These are phyloP conservation scores for Papiliotrema fonsecae DNA, from an alignment of 1,284 basidiomycete species.

Conservation along the genomic window DNA sequence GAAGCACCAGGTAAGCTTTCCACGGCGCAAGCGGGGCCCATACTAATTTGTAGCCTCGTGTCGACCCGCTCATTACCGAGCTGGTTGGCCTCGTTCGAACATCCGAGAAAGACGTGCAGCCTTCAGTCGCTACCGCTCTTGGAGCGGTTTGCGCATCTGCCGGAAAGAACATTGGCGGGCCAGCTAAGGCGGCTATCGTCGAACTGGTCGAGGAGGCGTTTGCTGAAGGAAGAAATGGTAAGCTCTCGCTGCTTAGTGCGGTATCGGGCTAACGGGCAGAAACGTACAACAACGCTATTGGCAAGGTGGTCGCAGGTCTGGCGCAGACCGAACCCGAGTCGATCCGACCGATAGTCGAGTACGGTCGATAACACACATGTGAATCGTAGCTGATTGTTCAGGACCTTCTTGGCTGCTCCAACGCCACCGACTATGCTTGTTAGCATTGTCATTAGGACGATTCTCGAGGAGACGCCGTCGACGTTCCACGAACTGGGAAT, in stretches of 20 bases:
- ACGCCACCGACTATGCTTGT: slow-evolving; percentile 46
- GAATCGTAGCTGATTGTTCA: too few relatives aligned
- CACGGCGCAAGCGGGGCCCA: too few relatives aligned
- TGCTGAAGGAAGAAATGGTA: slow-evolving; percentile 66
- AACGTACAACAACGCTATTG: slow-evolving; percentile 65
- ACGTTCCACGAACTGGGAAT: slow-evolving; percentile 62
- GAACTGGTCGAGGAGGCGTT: slow-evolving; percentile 78
- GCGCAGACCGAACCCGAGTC: slow-evolving; percentile 59
- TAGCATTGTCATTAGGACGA: slow-evolving; percentile 62
- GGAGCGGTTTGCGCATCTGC: slow-evolving; percentile 71
- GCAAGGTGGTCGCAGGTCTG: slow-evolving; percentile 63
- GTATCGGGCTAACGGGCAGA: too few relatives aligned
- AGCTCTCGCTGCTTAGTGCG: slow-evolving; percentile 16
- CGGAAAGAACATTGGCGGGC: slow-evolving; percentile 68
- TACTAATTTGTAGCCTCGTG: too few relatives aligned
- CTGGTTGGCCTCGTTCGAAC: slow-evolving; percentile 54
- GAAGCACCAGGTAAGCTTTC: too few relatives aligned
- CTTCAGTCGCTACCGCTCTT: slow-evolving; percentile 70
- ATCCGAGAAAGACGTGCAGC: slow-evolving; percentile 68
- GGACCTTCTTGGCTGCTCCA: slow-evolving; percentile 44
- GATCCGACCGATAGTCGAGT: slow-evolving; percentile 64
- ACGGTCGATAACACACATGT: too few relatives aligned
- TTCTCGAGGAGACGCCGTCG: slow-evolving; percentile 56
- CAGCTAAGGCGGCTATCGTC: slow-evolving; percentile 64
- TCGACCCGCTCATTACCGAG: slow-evolving; percentile 74